A percentile compares a stretch with the other conserved stretches of the same genome.
Evolutionary conservation across 2,329 filamentous ascomycete species (phyloP).

Genomic region (Neofusicoccum laricinum): DNA sequence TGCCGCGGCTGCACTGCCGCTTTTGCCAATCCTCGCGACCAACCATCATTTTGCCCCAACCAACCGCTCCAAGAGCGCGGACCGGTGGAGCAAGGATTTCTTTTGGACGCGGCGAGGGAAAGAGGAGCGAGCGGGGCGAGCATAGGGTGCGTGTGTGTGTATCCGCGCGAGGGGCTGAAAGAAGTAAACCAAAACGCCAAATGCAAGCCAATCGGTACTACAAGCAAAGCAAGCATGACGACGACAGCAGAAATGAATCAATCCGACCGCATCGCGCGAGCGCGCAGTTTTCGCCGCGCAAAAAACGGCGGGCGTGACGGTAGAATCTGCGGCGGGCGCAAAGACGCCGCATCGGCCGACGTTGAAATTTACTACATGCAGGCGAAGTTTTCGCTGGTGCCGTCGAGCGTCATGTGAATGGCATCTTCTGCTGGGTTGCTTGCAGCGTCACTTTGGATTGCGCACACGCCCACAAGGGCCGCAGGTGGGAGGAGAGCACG

Average conservation of each 20-base stretch:
- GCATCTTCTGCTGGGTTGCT: slow-evolving; percentile 34
- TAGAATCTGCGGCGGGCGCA: neutral
- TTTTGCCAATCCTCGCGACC: no score
- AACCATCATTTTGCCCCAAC: no score
- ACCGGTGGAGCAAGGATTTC: neutral
- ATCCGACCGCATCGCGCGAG: no score
- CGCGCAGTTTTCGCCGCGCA: neutral
- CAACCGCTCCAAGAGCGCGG: neutral
- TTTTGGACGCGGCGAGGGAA: no score
- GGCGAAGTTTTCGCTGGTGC: slow-evolving; percentile 28
- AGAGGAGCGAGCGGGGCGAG: no score
- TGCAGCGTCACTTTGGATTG: slow-evolving; percentile 12
- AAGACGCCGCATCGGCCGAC: slow-evolving; percentile 25
- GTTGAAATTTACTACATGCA: slow-evolving; percentile 41
- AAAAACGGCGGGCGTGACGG: neutral
- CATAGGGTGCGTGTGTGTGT: no score
- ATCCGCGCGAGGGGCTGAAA: no score
- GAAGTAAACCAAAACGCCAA: neutral
- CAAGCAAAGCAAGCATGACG: neutral
- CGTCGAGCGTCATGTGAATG: slow-evolving; percentile 38
- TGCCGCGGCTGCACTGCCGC: no score
- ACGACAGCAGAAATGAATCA: no score
- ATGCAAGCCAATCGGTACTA: neutral
- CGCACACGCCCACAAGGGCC: slow-evolving; percentile 9
- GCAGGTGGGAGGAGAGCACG: slow-evolving; percentile 15